phyloP scores from a whole-genome alignment of 495 filamentous ascomycete species.

The Penicillium riverlandense region DNA sequence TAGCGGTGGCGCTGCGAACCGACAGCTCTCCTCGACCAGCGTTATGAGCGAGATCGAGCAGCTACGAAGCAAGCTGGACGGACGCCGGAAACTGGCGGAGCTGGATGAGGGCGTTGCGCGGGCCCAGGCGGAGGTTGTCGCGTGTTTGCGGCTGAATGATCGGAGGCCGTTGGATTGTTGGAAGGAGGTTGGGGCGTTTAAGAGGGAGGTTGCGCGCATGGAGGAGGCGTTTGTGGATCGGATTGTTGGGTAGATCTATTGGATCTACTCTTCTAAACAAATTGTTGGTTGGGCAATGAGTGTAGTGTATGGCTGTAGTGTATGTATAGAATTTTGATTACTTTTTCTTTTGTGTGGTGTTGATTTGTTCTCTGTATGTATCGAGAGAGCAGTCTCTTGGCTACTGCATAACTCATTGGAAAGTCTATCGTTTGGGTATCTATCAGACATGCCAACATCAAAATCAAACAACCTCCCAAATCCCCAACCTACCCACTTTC shows the following conservation, averaged over 20 bases:
- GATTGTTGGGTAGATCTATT: conserved; percentile 50
- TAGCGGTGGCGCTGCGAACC: too few species aligned
- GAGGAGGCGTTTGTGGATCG: conserved; percentile 84
- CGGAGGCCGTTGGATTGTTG: conserved; percentile 90
- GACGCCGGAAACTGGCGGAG: conserved; percentile 62
- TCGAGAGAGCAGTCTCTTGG: neutral
- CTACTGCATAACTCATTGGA: neutral
- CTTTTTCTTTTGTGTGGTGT: conserved; percentile 11
- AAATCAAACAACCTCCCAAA: conserved; percentile 64
- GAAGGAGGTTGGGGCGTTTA: conserved; percentile 87
- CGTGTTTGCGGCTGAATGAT: conserved; percentile 80
- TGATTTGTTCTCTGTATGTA: conserved; percentile 7
- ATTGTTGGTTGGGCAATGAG: neutral
- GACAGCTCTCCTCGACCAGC: too few species aligned
- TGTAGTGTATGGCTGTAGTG: conserved; percentile 17
- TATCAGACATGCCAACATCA: conserved; percentile 7
- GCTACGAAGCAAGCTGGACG: conserved; percentile 66
- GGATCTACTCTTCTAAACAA: neutral
- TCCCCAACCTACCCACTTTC: conserved; percentile 65
- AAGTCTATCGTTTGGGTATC: neutral
- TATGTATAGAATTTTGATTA: conserved; percentile 25
- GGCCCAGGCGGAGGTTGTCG: conserved; percentile 70
- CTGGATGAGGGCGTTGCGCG: conserved; percentile 58
- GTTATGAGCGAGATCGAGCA: conserved; percentile 63
- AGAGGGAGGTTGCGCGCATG: conserved; percentile 73